Evolutionary conservation across 1,139 yeast species (phyloP).

Genomic region (Saccharomyces hybrid): DNA sequence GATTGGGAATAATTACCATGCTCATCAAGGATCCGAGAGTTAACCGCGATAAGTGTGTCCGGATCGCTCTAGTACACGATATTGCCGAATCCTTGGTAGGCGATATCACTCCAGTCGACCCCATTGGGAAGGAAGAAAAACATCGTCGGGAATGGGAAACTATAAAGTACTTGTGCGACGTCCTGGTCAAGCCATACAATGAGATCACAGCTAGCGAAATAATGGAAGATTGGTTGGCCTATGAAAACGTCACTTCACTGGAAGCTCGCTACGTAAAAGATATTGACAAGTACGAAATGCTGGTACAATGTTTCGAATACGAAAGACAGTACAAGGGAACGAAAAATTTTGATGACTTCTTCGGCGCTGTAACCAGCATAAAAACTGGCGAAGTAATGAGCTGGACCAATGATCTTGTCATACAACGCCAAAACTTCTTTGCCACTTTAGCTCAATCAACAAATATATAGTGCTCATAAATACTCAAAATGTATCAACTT

Average conservation of each 20-base stretch:
- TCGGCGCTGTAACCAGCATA: constrained; percentile 53
- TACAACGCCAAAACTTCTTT: constrained; percentile 44
- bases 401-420: constrained; percentile 62
- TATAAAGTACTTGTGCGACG: constrained; percentile 54
- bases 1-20: constrained; percentile 85
- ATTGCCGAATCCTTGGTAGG: constrained; percentile 93
- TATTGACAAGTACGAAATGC: constrained; percentile 87
- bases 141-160: constrained; percentile 76
- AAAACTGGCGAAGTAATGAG: constrained; percentile 64
- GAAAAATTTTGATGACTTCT: constrained; percentile 61
- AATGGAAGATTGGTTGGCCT: constrained; percentile 75
- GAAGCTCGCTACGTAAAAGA: constrained; percentile 93
- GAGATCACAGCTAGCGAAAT: constrained; percentile 57
- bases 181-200: constrained; percentile 57
- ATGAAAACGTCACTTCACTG: constrained; percentile 70
- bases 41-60: constrained; percentile 55
- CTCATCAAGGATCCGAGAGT: constrained; percentile 47
- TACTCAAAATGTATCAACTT: background rate
- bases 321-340: constrained; percentile 55
- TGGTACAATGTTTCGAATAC: constrained; percentile 85
- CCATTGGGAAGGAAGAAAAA: constrained; percentile 61
- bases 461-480: background rate
- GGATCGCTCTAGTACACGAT: constrained; percentile 86
- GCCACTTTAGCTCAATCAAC: background rate
- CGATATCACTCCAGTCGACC: constrained; percentile 85